Evolutionary conservation across 345 rosid species (phyloP).

Genomic region (Arabis alpina): DNA sequence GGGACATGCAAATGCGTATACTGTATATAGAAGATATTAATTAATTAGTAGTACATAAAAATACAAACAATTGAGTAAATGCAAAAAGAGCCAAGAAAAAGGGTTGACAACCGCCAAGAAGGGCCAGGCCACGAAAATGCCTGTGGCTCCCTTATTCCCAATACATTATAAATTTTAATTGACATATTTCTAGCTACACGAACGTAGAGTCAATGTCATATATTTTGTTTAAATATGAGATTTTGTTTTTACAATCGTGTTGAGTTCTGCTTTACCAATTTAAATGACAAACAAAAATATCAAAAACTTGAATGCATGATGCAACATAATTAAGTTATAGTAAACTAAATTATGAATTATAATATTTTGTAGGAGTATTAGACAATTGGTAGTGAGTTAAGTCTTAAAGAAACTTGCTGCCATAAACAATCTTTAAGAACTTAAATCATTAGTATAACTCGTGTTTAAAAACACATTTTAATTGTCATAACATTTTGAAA

Average conservation of each 20-base stretch:
- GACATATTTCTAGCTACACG: not conserved
- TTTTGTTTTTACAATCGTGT: not conserved
- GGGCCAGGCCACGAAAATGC: constrained; percentile 63
- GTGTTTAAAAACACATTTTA: no score
- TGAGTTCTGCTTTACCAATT: not conserved
- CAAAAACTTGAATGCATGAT: not conserved
- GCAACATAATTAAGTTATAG: not conserved
- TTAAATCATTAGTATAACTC: not conserved
- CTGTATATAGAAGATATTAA: constrained; percentile 21
- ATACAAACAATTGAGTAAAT: constrained; percentile 43
- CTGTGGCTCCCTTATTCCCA: constrained; percentile 38
- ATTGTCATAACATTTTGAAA: no score
- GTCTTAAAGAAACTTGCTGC: not conserved
- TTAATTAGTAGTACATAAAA: constrained; percentile 31
- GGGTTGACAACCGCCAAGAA: constrained; percentile 74
- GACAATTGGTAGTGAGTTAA: no score
- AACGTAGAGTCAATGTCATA: constrained; percentile 2
- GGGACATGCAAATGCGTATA: not conserved
- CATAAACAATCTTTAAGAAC: not conserved
- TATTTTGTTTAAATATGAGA: not conserved
- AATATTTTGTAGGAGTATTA: not conserved
- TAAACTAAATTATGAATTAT: not conserved
- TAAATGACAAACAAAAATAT: not conserved
- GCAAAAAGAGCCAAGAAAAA: constrained; percentile 43
- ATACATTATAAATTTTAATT: not conserved